phyloP scores from a whole-genome alignment of 208 protist species.

The Wallacemonas collosoma region DNA sequence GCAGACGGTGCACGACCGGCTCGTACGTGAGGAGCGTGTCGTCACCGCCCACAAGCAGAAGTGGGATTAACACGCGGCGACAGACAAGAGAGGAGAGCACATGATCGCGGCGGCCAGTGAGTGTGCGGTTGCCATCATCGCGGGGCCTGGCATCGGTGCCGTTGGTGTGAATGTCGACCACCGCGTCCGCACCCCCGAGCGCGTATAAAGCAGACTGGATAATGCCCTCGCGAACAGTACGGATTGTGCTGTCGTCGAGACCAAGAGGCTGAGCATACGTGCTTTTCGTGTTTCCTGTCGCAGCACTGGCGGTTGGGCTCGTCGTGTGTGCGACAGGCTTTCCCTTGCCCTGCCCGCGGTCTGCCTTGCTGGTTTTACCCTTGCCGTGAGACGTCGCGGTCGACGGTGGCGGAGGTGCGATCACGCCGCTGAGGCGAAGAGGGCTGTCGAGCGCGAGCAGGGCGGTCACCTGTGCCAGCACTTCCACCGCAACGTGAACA shows the following conservation, averaged over 20 bases:
- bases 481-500: constrained; percentile 35
- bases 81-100: constrained; percentile 48
- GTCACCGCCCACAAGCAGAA: constrained; percentile 48
- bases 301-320: background rate
- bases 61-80: constrained; percentile 73
- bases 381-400: background rate
- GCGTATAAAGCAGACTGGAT: constrained; percentile 5
- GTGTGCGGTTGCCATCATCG: constrained; percentile 13
- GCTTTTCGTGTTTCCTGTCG: background rate
- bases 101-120: constrained; percentile 21
- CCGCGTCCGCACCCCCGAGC: background rate
- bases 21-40: constrained; percentile 33
- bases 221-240: constrained; percentile 9
- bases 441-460: constrained; percentile 36
- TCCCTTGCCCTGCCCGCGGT: background rate
- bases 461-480: constrained; percentile 40
- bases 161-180: background rate
- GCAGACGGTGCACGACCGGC: constrained; percentile 28
- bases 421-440: constrained; percentile 23
- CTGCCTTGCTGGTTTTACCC: constrained; percentile 7
- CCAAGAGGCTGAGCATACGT: background rate
- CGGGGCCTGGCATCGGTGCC: constrained; percentile 7
- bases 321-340: background rate
- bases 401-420: background rate
- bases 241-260: background rate